These are phyloP conservation scores for Beauveria caledonica DNA, from an alignment of 2,329 filamentous ascomycete genomes.

Conservation along the genomic window DNA sequence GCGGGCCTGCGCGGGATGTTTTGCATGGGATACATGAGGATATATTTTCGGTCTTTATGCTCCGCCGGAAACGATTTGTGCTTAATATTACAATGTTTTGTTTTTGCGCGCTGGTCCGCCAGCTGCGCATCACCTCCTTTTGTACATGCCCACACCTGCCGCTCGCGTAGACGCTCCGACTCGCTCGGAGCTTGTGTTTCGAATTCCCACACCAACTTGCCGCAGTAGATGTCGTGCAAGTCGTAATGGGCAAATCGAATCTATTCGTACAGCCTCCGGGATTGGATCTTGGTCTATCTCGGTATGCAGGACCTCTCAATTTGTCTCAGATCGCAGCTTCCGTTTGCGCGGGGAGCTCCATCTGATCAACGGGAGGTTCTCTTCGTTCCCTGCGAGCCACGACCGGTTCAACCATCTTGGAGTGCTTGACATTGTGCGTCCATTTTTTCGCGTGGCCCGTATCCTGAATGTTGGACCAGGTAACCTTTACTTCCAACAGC, in stretches of 20 bases:
- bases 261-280: neutral
- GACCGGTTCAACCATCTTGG: slow-evolving; percentile 22
- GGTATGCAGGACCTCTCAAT: neutral
- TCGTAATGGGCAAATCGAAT: neutral
- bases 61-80: neutral
- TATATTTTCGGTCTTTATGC: neutral
- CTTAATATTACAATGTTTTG: slow-evolving; percentile 8
- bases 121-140: slow-evolving; percentile 2
- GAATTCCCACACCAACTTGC: neutral
- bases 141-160: neutral
- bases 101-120: slow-evolving; percentile 5
- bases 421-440: slow-evolving; percentile 46
- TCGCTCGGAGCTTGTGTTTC: neutral
- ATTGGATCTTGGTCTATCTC: neutral
- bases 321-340: neutral
- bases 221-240: neutral
- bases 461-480: slow-evolving; percentile 43
- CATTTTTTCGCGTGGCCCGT: slow-evolving; percentile 38
- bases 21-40: neutral
- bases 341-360: slow-evolving; percentile 4
- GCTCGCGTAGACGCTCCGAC: neutral
- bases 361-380: neutral
- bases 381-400: neutral
- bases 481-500: slow-evolving; percentile 37
- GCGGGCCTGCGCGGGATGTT: neutral